Base-by-base conservation (phyloP, 495 filamentous ascomycete species). In the Xylaria cubensis region DNA sequence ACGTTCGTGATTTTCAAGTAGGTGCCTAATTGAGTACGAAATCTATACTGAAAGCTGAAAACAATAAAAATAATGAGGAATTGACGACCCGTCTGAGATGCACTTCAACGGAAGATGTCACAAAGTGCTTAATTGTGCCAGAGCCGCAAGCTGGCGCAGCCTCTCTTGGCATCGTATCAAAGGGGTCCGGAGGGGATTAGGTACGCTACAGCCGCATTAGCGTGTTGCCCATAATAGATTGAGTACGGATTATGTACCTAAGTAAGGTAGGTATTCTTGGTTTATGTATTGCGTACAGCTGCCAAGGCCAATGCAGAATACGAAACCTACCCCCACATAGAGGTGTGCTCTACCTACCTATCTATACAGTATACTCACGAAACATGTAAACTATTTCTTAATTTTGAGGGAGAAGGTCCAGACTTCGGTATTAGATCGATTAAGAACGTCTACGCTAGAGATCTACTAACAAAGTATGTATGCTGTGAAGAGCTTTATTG, bases 211-310 rank as follows among this genome's bases (percentile, higher is more conserved):
- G 58, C 58, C 58, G 61, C 61, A 64, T 39, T 64, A 61, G 58
- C 10, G 58, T 21, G 19, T 61, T 39, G n/a, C 58, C 58, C n/a
- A 61, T 36, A 61, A 61, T 61, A 61, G 58, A 61, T 61, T 61
- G 58, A 29, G 26, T 29, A 29, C 36, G 51, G 36, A n/a, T 29
- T 53, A 7, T 0, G n/a, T 34, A 19, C 26, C 4, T 36, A 6
- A 8, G n/a, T n/a, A n/a, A n/a, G n/a, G n/a, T n/a, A n/a, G 29
- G 13, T 59, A 53, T 21, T 53, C 50, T 53, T 53, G 50, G 50
- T 53, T 4, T 26, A 53, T 0, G 15, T 19, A 48, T 48, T 48
- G 7, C 44, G 15, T n/a, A 48, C 44, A 48, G 44, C 44, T 48
- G 44, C 15, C 1, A 46, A 15, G 15, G 44, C 15, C 44, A 19